phyloP scores from a whole-genome alignment of 2,329 filamentous ascomycete species.

The Clarireedia sp. region DNA sequence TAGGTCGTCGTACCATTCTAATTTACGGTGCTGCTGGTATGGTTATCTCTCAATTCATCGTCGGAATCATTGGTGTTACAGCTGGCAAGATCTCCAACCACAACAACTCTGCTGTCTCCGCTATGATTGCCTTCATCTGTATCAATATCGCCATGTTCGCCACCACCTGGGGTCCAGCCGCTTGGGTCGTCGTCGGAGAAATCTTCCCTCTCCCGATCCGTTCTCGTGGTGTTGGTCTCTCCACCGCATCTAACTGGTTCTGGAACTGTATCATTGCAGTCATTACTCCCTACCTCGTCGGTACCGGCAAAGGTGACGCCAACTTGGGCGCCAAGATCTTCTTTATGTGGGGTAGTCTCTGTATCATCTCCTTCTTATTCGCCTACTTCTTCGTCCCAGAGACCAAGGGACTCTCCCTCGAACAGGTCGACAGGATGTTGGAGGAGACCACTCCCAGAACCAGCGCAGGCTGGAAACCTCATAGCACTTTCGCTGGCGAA shows the following conservation, averaged over 20 bases:
- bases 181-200: constrained; percentile 81
- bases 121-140: constrained; percentile 80
- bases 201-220: constrained; percentile 86
- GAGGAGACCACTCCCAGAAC: constrained; percentile 38
- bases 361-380: constrained; percentile 46
- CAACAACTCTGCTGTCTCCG: constrained; percentile 48
- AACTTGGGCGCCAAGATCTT: constrained; percentile 26
- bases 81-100: constrained; percentile 46
- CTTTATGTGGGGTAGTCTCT: constrained; percentile 57
- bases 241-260: constrained; percentile 85
- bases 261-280: constrained; percentile 69
- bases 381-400: constrained; percentile 57
- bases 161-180: constrained; percentile 71
- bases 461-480: constrained; percentile 22
- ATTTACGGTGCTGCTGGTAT: constrained; percentile 74
- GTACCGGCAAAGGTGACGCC: constrained; percentile 41
- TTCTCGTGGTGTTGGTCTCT: constrained; percentile 77
- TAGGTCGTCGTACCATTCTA: constrained; percentile 74
- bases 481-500: constrained; percentile 24
- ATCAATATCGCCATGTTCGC: constrained; percentile 92
- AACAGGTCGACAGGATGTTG: constrained; percentile 63
- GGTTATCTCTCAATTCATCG: constrained; percentile 79
- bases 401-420: constrained; percentile 65
- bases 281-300: constrained; percentile 67
- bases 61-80: constrained; percentile 66